Evolutionary conservation across 495 filamentous ascomycete genomes (phyloP).

Genomic region (Penicillium cosmopolitanum): DNA sequence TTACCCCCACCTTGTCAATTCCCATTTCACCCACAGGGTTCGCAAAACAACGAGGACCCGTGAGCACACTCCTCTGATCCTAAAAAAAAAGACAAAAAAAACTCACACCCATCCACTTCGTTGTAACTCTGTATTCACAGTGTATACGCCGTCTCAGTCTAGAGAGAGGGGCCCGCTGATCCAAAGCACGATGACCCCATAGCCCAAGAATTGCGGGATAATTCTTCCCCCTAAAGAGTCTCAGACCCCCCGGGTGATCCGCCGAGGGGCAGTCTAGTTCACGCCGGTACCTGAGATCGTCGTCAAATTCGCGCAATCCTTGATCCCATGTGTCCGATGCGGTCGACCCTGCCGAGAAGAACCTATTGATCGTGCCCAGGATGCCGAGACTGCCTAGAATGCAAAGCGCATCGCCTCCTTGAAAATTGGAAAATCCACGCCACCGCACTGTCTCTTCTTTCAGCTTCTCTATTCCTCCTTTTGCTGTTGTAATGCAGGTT

Average conservation of each 20-base stretch:
- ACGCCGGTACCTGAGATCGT: conserved; percentile 28
- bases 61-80: conserved; percentile 9
- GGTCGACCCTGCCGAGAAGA: conserved; percentile 9
- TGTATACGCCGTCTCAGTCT: conserved; percentile 3
- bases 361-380: conserved; percentile 8
- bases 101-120: conserved; percentile 2
- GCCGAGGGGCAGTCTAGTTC: conserved; percentile 13
- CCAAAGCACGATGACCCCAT: conserved; percentile 29
- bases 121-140: conserved; percentile 1
- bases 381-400: conserved; percentile 13
- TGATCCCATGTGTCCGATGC: conserved; percentile 9
- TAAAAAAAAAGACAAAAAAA: not conserved
- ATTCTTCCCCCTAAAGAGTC: conserved; percentile 16
- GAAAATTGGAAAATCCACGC: not conserved
- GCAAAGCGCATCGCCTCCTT: not conserved
- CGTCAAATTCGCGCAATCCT: conserved; percentile 25
- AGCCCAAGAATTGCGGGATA: conserved; percentile 27
- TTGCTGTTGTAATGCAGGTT: not conserved
- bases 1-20: not conserved
- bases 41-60: conserved; percentile 9
- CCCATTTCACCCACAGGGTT: conserved; percentile 11
- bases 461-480: not conserved
- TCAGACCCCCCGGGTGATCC: conserved; percentile 18
- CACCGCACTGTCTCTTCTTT: conserved; percentile 5
- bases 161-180: conserved; percentile 19